Percentiles rank a stretch among this genome's conserved stretches.
phyloP scores from a whole-genome alignment of 139 green algal species.

The Auxenochlorella protothecoides region DNA sequence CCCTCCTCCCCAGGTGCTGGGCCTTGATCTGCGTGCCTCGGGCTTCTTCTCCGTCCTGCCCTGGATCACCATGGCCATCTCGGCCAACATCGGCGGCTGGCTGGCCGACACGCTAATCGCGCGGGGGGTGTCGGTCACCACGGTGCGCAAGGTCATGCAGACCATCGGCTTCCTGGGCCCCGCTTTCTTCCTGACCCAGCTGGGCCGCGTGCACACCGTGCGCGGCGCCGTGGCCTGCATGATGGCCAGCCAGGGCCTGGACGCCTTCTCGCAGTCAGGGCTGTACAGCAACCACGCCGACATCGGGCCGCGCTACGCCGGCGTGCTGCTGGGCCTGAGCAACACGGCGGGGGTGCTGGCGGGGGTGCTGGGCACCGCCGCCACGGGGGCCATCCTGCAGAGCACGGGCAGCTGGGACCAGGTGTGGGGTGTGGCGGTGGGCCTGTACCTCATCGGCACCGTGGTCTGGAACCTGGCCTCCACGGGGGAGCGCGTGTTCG shows the following conservation, averaged over 20 bases:
- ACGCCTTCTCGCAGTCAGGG: conserved; percentile 81
- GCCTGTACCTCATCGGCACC: conserved; percentile 87
- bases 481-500: conserved; percentile 81
- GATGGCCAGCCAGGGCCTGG: conserved; percentile 79
- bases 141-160: conserved; percentile 58
- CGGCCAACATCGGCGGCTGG: conserved; percentile 79
- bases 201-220: conserved; percentile 48
- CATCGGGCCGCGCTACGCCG: conserved; percentile 89
- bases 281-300: conserved; percentile 98
- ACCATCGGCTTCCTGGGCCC: conserved; percentile 91
- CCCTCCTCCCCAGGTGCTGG: conserved; percentile 55
- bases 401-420: conserved; percentile 41
- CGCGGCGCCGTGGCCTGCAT: conserved; percentile 79
- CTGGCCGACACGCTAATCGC: conserved; percentile 76
- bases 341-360: conserved; percentile 96
- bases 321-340: conserved; percentile 89
- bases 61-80: conserved; percentile 92
- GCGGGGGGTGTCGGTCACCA: conserved; percentile 58
- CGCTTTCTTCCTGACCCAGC: conserved; percentile 84
- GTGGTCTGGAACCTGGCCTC: conserved; percentile 83
- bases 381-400: conserved; percentile 81
- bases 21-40: conserved; percentile 72
- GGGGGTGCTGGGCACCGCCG: conserved; percentile 83
- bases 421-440: conserved; percentile 80
- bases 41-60: conserved; percentile 84